Evolutionary conservation across 257 asterid genomes (phyloP).

Genomic region (Apocynum venetum): DNA sequence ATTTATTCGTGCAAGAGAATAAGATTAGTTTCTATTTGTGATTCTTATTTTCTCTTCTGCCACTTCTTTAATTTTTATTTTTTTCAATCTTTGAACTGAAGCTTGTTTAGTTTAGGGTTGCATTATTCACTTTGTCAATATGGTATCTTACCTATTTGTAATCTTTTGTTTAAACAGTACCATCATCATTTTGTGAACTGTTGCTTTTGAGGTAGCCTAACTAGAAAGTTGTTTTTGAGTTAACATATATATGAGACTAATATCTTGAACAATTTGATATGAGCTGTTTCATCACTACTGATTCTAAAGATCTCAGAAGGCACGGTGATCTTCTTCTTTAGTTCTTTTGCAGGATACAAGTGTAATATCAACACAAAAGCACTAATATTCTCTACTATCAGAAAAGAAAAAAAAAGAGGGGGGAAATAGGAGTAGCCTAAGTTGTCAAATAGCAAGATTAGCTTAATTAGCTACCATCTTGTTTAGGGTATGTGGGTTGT

Average conservation of each 20-base stretch:
- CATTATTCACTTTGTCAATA: background rate
- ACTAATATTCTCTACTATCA: too few species aligned
- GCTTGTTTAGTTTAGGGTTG: background rate
- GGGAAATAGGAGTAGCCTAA: too few species aligned
- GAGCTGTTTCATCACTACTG: background rate
- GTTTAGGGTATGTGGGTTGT: background rate
- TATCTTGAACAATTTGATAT: background rate
- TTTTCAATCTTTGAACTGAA: background rate
- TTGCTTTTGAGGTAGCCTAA: background rate
- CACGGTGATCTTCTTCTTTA: background rate
- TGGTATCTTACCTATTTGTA: background rate
- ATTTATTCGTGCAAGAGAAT: slow-evolving; percentile 8
- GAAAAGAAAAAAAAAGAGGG: too few species aligned
- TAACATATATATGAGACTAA: too few species aligned
- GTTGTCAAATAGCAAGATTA: background rate
- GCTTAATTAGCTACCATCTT: background rate
- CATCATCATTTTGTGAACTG: background rate
- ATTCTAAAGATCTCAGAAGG: background rate
- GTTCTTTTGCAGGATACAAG: background rate
- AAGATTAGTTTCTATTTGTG: background rate
- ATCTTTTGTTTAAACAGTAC: background rate
- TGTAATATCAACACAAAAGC: background rate
- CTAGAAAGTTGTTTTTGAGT: background rate
- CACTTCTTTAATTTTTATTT: background rate
- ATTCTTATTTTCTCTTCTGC: background rate